Evolutionary conservation across 805 yeast genomes (phyloP), one percentile per base, ranked within the genome.

Genomic region (Nematodospora valgi): DNA sequence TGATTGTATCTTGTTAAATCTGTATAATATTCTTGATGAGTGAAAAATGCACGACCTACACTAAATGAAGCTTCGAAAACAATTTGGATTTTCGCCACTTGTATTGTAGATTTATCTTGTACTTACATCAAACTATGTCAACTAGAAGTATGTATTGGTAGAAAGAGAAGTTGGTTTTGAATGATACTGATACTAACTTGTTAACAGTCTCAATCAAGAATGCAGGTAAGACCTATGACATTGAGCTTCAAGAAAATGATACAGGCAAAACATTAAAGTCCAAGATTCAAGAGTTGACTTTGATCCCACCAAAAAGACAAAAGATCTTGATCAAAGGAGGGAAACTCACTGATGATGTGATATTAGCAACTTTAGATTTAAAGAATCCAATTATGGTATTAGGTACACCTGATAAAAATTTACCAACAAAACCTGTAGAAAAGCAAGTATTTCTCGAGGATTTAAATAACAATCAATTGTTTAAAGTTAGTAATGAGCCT

Each of bases 311-410:
- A 1, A 83, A 78, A 36, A 80, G 96, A 48, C 98, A 93, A 63
- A 91, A 91, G 64, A 82, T 89, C 41, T 72, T 93, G 54, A 76
- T 87, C 34, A 88, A 86, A 63, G 91, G 94, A 9, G 96, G 96
- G 27, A 94, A 88, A 56, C 63, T 93, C 49, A 71, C 72, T 37
- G 91, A 87, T 59, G 89, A 83, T 41, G 64, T 63, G n/a, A 64
- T 69, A 24, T 59, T 86, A 35, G 52, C 64, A 8, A 47, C 62
- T 4, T 67, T 83, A 34, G 73, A 69, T 17, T 54, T 89, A 43
- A 84, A 82, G 49, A 85, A 82, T 46, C 67, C 76, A 10, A 68
- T 91, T 15, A 85, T 93, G 95, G 86, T 93, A 38, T 69, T 93
- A 38, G 99, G 99, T 16, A 82, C 97, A 1, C 91, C 96, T 2